Evolutionary conservation across 2,329 filamentous ascomycete genomes (phyloP), one percentile per base, ranked within the genome.

Genomic region (Esteya vermicola): DNA sequence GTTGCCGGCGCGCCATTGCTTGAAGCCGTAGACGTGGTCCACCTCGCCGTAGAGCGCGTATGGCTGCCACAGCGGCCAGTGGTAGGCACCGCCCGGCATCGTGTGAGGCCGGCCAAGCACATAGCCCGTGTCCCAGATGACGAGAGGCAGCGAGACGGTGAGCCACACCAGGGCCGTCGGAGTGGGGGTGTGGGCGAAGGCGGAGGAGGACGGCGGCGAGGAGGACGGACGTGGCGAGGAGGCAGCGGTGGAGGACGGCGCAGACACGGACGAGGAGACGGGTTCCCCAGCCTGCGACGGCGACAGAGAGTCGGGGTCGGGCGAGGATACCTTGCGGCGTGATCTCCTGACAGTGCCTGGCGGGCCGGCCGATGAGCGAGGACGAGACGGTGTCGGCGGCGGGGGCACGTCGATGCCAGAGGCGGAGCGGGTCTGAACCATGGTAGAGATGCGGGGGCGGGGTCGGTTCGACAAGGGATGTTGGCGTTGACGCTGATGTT

Each of bases 21-120:
- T 77, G 65, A 71, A 79, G 31, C 85, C 85, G 62, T 94, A 94
- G 25, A 89, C 67, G 57, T 86, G 67, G 59, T 94, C 86, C 48
- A 93, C 66, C 38, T 68, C 63, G 42, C 80, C 83, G 62, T 94
- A 93, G 2, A 93, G 72, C 52, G 71, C 74, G 61, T 94, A 94
- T 0, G 83, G 85, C 23, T 61, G 63, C 71, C 75, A 94, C 32
- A 93, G 51, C 2, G 82, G 81, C 62, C 61, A 65, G 62, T 93
- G 83, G 39, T 81, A 63, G 35, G 58, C 60, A 14, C 85, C 85
- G 49, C 84, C 83, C 0, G 78, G 75, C 82, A 94, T 91, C 42
- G 77, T 82, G 57, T 79, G 73, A 23, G 86, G 86, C 18, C 86
- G 82, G 40, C 83, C 63, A 35, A 93, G 65, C 30, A 93, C 75